Evolutionary conservation across 805 yeast species (phyloP).

Genomic region (Saccharomycopsis vini): DNA sequence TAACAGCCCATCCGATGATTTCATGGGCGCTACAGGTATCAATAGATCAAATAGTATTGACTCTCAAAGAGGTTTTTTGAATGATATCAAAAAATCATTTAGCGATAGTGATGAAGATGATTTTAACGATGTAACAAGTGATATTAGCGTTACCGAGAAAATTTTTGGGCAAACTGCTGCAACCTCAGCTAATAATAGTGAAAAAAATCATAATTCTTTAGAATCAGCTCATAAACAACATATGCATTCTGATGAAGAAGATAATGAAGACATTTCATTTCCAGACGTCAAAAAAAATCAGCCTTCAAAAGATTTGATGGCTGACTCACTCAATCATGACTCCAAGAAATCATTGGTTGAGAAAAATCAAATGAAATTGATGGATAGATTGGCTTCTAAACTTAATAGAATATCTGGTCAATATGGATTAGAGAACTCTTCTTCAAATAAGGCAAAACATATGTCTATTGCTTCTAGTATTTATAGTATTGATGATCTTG

Average conservation of each 20-base stretch:
- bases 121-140: not conserved
- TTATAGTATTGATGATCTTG: conserved; percentile 14
- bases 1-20: not conserved
- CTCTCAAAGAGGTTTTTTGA: not conserved
- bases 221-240: no score
- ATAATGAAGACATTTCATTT: not conserved
- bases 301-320: not conserved
- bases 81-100: not conserved
- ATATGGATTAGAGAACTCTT: conserved; percentile 15
- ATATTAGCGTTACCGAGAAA: conserved; percentile 1
- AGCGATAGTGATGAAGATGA: not conserved
- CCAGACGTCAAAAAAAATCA: not conserved
- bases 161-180: not conserved
- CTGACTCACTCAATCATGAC: not conserved
- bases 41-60: not conserved
- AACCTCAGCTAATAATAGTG: not conserved
- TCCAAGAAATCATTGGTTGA: conserved; percentile 7
- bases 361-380: conserved; percentile 14
- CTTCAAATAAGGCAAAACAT: conserved; percentile 4
- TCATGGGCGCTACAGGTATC: not conserved
- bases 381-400: conserved; percentile 18
- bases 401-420: conserved; percentile 17
- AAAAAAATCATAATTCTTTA: not conserved
- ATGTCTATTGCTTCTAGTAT: conserved; percentile 16
- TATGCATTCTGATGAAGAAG: not conserved